Evolutionary conservation across 2,329 filamentous ascomycete species (phyloP), one percentile per base, ranked within the genome.

Genomic region (Phaeosphaeriaceae sp.): DNA sequence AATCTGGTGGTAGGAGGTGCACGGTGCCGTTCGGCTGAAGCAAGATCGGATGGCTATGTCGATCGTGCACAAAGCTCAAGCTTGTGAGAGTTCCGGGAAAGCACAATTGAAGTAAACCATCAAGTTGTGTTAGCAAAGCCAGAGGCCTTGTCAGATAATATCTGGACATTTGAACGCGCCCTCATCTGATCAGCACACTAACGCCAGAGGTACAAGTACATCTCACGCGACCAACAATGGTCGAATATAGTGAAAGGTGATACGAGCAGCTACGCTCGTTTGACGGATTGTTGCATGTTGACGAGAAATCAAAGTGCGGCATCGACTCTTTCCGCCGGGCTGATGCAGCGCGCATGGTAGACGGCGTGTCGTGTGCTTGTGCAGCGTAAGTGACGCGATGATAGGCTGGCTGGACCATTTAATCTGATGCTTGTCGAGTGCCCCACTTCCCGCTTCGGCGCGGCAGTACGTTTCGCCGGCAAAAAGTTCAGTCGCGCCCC

Each of bases 331-430:
- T 60, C 51, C 51, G 56, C 33, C 60, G 57, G 66, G 54, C 58
- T 55, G 58, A 51, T 63, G 62, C 63, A 63, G 57, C 50, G 44
- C 48, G 44, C 47, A 45, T 53, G 44, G 41, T 53, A 40, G 42
- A 53, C 47, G 51, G 54, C 65, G 62, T 65, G 67, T 70, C 68
- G 65, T 69, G 67, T 66, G 65, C 51, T 56, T 60, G 51, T 33
- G 50, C 58, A 58, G 52, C n/a, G 17, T 11, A 22, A 45, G 25
- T 44, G 54, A 70, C 72, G 71, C 61, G 68, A 64, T 73, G 69
- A 72, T 75, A 68, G 67, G 70, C 44, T 41, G 27, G n/a, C 51
- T n/a, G 66, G 52, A 63, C 55, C 27, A n/a, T 62, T 60, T 13
- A 33, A 54, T 58, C 53, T 60, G 52, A 46, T 41, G 40, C 57